Conservation (phyloP, 225 moss, liverwort and hornwort species). For the Marchantia polymorpha region DNA sequence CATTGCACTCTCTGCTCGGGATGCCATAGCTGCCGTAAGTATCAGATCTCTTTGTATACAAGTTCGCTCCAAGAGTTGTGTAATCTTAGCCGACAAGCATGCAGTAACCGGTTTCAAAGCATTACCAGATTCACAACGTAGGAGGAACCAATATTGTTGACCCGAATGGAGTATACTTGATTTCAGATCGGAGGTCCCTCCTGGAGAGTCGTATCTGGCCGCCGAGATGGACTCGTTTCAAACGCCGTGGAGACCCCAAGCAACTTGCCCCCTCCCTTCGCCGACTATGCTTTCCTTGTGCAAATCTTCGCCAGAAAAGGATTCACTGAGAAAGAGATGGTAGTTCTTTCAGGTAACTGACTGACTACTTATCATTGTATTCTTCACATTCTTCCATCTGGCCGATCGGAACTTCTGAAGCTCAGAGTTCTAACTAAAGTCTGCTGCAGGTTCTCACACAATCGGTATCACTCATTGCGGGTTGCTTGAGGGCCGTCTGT, state of each 20-base stretch:
- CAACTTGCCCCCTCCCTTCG: not conserved
- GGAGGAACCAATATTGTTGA: no score
- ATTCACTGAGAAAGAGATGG: slow-evolving; percentile 4
- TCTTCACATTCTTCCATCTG: no score
- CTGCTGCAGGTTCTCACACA: slow-evolving; percentile 43
- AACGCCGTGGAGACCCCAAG: not conserved
- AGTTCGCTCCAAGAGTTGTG: no score
- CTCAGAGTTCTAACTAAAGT: not conserved
- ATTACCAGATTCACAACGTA: no score
- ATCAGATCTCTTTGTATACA: no score
- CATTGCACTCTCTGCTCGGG: not conserved
- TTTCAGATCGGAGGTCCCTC: not conserved
- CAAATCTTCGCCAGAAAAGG: not conserved
- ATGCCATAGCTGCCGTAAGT: not conserved
- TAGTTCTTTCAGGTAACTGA: not conserved
- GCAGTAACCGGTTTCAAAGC: no score
- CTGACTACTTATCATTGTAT: no score
- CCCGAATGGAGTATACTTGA: no score
- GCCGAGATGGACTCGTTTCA: not conserved
- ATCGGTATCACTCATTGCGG: slow-evolving; percentile 50
- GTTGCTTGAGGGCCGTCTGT: slow-evolving; percentile 40
- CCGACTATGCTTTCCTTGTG: not conserved
- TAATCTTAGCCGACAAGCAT: no score
- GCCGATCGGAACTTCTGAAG: no score
- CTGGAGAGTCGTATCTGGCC: not conserved